A percentile compares a stretch with the other conserved stretches of the same genome.
Conservation (phyloP, 1,284 basidiomycete species). For the Pisolithus thermaeus region DNA sequence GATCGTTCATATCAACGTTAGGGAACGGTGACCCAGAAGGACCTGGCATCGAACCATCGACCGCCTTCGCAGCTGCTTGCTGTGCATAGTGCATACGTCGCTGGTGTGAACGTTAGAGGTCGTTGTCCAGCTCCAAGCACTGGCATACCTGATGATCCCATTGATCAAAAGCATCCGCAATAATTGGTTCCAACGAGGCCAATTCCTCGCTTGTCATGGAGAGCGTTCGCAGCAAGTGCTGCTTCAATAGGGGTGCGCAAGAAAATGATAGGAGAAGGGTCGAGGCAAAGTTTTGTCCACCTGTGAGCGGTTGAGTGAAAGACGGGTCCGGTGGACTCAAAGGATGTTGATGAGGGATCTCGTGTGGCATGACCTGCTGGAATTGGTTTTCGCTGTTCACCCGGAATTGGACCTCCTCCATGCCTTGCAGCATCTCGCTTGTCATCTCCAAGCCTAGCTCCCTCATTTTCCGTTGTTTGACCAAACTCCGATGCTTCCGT, state of each 20-base stretch:
- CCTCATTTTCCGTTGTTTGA: conserved; percentile 71
- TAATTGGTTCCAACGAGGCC: conserved; percentile 67
- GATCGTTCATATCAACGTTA: conserved; percentile 30
- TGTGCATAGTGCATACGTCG: conserved; percentile 62
- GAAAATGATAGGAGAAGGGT: conserved; percentile 67
- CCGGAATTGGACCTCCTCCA: conserved; percentile 59
- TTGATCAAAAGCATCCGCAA: conserved; percentile 76
- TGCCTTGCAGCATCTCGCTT: conserved; percentile 53
- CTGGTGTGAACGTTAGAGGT: conserved; percentile 30
- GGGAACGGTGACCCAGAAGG: conserved; percentile 31
- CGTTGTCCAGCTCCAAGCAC: background rate
- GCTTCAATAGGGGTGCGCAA: conserved; percentile 64
- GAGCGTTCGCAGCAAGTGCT: conserved; percentile 63
- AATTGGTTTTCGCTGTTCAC: conserved; percentile 53
- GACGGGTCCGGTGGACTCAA: conserved; percentile 37
- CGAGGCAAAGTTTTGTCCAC: conserved; percentile 69
- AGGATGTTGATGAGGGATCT: conserved; percentile 35
- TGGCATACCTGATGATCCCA: conserved; percentile 68
- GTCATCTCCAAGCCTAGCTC: conserved; percentile 74
- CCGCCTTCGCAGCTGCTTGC: conserved; percentile 35
- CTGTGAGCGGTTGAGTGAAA: conserved; percentile 37
- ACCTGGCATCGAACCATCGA: conserved; percentile 31
- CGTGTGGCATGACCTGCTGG: conserved; percentile 49
- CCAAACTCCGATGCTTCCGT: conserved; percentile 67
- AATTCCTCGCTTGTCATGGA: conserved; percentile 73